Conservation (phyloP, 352 stramenopile species). For the Phytophthora pini region DNA sequence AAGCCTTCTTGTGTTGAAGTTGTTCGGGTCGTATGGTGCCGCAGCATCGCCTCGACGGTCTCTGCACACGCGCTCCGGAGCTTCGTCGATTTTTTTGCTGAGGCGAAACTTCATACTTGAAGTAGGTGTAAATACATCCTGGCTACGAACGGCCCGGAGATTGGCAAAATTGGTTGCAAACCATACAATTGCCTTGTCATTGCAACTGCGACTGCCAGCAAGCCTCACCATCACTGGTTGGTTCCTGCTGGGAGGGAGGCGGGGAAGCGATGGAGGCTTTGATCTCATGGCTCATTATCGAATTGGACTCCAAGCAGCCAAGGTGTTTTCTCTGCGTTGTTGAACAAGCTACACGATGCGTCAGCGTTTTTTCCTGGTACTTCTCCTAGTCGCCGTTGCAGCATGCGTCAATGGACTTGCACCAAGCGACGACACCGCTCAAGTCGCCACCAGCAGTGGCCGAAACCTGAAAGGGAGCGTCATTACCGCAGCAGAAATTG, state of each 20-base stretch:
- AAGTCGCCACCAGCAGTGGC: background rate
- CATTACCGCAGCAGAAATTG: background rate
- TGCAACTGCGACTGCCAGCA: constrained; percentile 3
- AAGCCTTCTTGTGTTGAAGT: constrained; percentile 11
- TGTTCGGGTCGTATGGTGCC: constrained; percentile 4
- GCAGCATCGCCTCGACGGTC: constrained; percentile 11
- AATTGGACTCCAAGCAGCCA: constrained; percentile 17
- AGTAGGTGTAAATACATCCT: constrained; percentile 21
- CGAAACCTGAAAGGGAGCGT: constrained; percentile 15
- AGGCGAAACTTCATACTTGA: constrained; percentile 22
- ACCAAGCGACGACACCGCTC: background rate
- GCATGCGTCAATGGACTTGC: constrained; percentile 3
- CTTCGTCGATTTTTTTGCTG: constrained; percentile 19
- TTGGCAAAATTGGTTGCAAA: constrained; percentile 15
- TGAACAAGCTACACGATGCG: constrained; percentile 11
- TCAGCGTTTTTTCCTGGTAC: constrained; percentile 9
- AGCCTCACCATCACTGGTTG: constrained; percentile 13
- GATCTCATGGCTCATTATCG: constrained; percentile 16
- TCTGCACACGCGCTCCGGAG: constrained; percentile 16
- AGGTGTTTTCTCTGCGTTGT: background rate
- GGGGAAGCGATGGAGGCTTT: constrained; percentile 11
- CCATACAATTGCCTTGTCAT: constrained; percentile 9
- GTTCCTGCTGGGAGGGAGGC: constrained; percentile 4
- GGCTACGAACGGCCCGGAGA: constrained; percentile 5
- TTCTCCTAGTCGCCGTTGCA: constrained; percentile 12